Base-by-base conservation (phyloP, 1,284 basidiomycete genomes). In the Sporisorium reilianum region DNA sequence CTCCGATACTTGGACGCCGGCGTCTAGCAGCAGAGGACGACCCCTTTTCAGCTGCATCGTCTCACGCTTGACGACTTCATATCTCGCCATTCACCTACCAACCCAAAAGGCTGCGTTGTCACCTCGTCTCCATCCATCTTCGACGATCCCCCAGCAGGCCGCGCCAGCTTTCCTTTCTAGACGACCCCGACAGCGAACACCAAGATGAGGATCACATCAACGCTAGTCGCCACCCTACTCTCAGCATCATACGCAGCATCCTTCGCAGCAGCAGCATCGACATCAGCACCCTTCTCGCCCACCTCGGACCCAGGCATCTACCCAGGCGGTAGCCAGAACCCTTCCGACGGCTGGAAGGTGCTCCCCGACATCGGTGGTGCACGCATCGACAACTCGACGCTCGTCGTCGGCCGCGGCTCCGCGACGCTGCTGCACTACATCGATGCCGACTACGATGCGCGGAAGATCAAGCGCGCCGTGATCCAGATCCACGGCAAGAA, bases 401-500 rank as follows among this genome's bases (percentile, higher is more conserved):
- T 82, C 30, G 53, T 49, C 6, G 76, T 76, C 1, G 78, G 77
- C 22, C 26, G 20, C 0, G 62, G 70, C 1, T 63, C 62, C 1
- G 67, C 73, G 6, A 67, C 64, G 4, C 64, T 82, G 10, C 40
- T 76, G 22, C 61, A 75, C 45, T 82, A 82, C 50, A 75, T 82
- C 52, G 79, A 75, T 23, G 45, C 45, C 5, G 25, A 58, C 3
- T 79, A 75, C 22, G 65, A 80, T 34, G 38, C 75, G 9, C 44
- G 41, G 40, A 73, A 76, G 40, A 77, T 81, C 56, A 81, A 77
- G 57, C 65, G 80, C 1, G 79, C 63, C 3, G 75, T 82, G 22
- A 77, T 82, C 23, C 75, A 80, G 56, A 64, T 81, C n/a, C 80
- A 81, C 38, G 80, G 80, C 20, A 64, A 80, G 51, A 78, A 77